Percentiles rank a stretch among this genome's conserved stretches.
Evolutionary conservation across 2,329 filamentous ascomycete genomes (phyloP).

Genomic region (Aspergillaceae sp.): DNA sequence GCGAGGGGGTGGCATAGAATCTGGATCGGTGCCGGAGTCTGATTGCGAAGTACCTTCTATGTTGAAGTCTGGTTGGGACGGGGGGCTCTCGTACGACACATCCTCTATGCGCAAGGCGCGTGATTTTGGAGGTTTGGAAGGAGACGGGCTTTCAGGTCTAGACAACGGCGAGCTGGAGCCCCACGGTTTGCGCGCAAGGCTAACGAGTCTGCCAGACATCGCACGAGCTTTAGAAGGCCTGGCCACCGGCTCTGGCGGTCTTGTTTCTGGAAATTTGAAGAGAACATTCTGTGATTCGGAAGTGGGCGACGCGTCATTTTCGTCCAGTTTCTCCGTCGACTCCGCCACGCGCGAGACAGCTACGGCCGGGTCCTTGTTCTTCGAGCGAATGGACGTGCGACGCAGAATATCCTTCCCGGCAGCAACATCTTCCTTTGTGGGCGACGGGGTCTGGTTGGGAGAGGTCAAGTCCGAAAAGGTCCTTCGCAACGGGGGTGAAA

Average conservation of each 20-base stretch:
- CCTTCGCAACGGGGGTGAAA: slow-evolving; percentile 36
- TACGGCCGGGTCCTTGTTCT: slow-evolving; percentile 20
- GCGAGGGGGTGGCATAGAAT: slow-evolving; percentile 14
- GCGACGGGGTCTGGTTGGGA: slow-evolving; percentile 28
- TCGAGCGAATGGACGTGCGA: slow-evolving; percentile 32
- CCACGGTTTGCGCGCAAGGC: slow-evolving; percentile 46
- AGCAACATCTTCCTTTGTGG: slow-evolving; percentile 29
- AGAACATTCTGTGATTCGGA: slow-evolving; percentile 12
- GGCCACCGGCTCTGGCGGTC: slow-evolving; percentile 22
- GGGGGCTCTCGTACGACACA: slow-evolving; percentile 15
- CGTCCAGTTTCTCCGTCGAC: slow-evolving; percentile 28
- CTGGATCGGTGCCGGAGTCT: slow-evolving; percentile 11
- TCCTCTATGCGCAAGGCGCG: slow-evolving; percentile 20
- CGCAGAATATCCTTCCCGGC: slow-evolving; percentile 36
- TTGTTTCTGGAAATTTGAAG: slow-evolving; percentile 19
- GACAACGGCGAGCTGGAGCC: slow-evolving; percentile 31
- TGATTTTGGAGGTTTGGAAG: slow-evolving; percentile 25
- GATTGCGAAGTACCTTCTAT: slow-evolving; percentile 11
- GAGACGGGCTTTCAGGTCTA: slow-evolving; percentile 42
- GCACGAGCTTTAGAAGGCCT: slow-evolving; percentile 37
- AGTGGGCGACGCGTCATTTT: slow-evolving; percentile 16
- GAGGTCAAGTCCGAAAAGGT: slow-evolving; percentile 44
- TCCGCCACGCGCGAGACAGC: slow-evolving; percentile 30
- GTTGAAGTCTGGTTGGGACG: slow-evolving; percentile 7
- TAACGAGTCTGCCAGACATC: slow-evolving; percentile 44